phyloP scores from a whole-genome alignment of 2,329 filamentous ascomycete species.

The Xylariaceae sp. region DNA sequence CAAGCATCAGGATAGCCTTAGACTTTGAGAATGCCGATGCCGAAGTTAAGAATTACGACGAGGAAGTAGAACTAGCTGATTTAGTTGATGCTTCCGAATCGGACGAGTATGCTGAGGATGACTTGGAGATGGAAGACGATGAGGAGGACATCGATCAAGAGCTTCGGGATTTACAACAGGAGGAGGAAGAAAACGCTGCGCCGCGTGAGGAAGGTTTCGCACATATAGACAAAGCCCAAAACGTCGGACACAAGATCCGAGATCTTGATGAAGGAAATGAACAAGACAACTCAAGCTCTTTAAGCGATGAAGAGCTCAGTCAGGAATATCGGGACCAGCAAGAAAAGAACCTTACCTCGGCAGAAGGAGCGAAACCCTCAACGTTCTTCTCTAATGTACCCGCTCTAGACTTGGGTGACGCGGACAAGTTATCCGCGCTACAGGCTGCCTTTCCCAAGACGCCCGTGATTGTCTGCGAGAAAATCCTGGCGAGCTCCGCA shows the following conservation, averaged over 20 bases:
- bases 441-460: slow-evolving; percentile 48
- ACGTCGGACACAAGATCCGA: not conserved
- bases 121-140: slow-evolving; percentile 30
- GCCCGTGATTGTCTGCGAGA: slow-evolving; percentile 40
- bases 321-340: slow-evolving; percentile 47
- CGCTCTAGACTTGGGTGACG: slow-evolving; percentile 22
- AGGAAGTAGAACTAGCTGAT: slow-evolving; percentile 8
- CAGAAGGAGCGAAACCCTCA: slow-evolving; percentile 20
- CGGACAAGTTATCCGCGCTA: slow-evolving; percentile 43
- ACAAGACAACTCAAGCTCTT: slow-evolving; percentile 14
- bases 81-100: slow-evolving; percentile 4
- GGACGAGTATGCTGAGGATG: slow-evolving; percentile 5
- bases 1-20: slow-evolving; percentile 31
- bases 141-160: slow-evolving; percentile 47
- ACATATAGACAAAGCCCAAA: not conserved
- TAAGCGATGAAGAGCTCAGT: slow-evolving; percentile 41
- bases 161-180: slow-evolving; percentile 41
- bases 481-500: slow-evolving; percentile 38
- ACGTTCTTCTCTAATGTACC: not conserved
- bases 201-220: not conserved
- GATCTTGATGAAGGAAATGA: not conserved
- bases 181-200: not conserved
- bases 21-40: slow-evolving; percentile 41
- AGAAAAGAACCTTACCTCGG: slow-evolving; percentile 31
- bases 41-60: slow-evolving; percentile 35